phyloP scores from a whole-genome alignment of 495 filamentous ascomycete genomes.

The Aspergillus conjunctus region DNA sequence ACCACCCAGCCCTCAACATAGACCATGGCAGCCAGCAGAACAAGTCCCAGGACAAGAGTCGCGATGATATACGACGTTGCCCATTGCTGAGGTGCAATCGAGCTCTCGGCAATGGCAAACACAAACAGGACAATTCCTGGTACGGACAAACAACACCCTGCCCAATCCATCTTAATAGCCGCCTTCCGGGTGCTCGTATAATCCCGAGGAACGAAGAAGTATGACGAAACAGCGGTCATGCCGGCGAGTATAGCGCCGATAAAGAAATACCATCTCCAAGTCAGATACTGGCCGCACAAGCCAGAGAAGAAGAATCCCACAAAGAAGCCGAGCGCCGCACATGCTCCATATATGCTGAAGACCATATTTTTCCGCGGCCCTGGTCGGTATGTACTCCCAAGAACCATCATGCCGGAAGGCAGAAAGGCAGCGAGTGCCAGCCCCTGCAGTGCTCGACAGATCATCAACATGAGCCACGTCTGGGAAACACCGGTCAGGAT shows the following conservation, averaged over 20 bases:
- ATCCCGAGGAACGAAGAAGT: slow-evolving; percentile 69
- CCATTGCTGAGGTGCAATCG: slow-evolving; percentile 71
- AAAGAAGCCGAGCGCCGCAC: slow-evolving; percentile 79
- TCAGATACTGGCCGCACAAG: slow-evolving; percentile 60
- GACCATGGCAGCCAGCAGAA: slow-evolving; percentile 46
- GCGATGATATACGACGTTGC: slow-evolving; percentile 69
- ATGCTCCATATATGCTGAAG: slow-evolving; percentile 78
- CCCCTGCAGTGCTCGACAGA: slow-evolving; percentile 77
- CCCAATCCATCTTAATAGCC: slow-evolving; percentile 69
- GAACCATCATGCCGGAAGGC: slow-evolving; percentile 74
- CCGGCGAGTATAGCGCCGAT: slow-evolving; percentile 62
- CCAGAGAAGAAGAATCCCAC: slow-evolving; percentile 81
- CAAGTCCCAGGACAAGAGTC: slow-evolving; percentile 59
- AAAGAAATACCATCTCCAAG: slow-evolving; percentile 82
- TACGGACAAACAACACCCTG: slow-evolving; percentile 64
- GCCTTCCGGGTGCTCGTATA: slow-evolving; percentile 47
- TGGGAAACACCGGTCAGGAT: slow-evolving; percentile 72
- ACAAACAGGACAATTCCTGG: slow-evolving; percentile 70
- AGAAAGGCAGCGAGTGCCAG: slow-evolving; percentile 77
- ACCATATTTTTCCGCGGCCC: slow-evolving; percentile 85
- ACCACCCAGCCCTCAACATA: slow-evolving; percentile 82
- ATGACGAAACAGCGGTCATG: slow-evolving; percentile 55
- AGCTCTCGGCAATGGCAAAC: slow-evolving; percentile 76
- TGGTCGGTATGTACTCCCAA: slow-evolving; percentile 79
- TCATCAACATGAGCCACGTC: slow-evolving; percentile 71